Conservation (phyloP, 768 basidiomycete genomes). For the Calocybe indica region DNA sequence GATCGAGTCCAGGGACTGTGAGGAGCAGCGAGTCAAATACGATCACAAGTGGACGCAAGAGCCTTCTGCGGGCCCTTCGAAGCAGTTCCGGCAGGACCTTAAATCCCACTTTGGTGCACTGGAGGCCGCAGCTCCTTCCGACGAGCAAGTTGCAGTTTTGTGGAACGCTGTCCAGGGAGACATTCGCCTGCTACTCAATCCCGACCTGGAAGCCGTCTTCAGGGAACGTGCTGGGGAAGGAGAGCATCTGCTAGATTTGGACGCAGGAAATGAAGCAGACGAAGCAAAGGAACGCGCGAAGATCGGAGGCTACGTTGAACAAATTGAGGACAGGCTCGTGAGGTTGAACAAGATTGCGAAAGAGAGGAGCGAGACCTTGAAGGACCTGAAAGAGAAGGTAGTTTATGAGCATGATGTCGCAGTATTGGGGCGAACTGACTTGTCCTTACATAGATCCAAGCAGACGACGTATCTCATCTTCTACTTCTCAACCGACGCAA, state of each 20-base stretch:
- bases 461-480: constrained; percentile 93
- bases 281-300: constrained; percentile 65
- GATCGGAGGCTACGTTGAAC: constrained; percentile 58
- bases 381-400: constrained; percentile 96
- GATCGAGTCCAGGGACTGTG: constrained; percentile 80
- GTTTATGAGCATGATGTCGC: background rate
- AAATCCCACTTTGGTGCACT: constrained; percentile 69
- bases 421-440: background rate
- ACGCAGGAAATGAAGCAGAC: constrained; percentile 53
- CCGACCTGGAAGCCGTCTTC: constrained; percentile 60
- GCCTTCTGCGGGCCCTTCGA: constrained; percentile 71
- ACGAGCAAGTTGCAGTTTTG: constrained; percentile 64
- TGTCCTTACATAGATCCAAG: constrained; percentile 62
- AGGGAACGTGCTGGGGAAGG: constrained; percentile 37
- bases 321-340: constrained; percentile 75
- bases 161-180: constrained; percentile 71
- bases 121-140: constrained; percentile 73
- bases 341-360: constrained; percentile 76
- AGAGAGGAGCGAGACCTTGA: constrained; percentile 82
- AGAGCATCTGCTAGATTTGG: constrained; percentile 55
- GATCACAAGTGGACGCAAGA: constrained; percentile 83
- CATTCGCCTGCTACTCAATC: constrained; percentile 53
- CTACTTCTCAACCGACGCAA: constrained; percentile 88
- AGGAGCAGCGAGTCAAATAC: constrained; percentile 82
- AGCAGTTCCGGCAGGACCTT: constrained; percentile 68